These are phyloP conservation scores for Chaetomiaceae sp. DNA, from an alignment of 2,329 filamentous ascomycete species.

Conservation along the genomic window DNA sequence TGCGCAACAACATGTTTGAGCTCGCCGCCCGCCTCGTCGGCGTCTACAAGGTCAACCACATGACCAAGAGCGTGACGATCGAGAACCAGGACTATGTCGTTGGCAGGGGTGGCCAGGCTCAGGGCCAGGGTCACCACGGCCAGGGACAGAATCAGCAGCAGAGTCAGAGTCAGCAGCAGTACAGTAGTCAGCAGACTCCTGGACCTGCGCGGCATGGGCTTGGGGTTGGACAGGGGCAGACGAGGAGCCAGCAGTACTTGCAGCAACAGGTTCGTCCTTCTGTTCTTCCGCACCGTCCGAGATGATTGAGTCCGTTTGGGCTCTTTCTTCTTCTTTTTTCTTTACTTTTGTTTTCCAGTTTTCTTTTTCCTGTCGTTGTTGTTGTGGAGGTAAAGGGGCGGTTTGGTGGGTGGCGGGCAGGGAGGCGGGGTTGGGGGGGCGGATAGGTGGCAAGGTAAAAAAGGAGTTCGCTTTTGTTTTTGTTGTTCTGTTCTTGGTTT, in stretches of 20 bases:
- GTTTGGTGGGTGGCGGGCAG: neutral
- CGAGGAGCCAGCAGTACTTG: neutral
- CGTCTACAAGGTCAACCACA: constrained; percentile 99
- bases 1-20: constrained; percentile 99
- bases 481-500: neutral
- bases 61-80: constrained; percentile 89
- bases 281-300: constrained; percentile 11
- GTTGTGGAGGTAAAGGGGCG: neutral
- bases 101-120: constrained; percentile 31
- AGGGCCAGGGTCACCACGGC: constrained; percentile 15
- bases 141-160: neutral
- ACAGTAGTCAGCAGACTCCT: neutral
- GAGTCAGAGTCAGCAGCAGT: neutral
- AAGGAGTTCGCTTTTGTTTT: neutral
- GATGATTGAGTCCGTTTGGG: neutral
- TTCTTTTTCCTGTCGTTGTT: no score
- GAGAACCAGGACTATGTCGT: constrained; percentile 75
- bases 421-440: neutral
- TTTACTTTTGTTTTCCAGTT: no score
- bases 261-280: constrained; percentile 16
- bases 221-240: neutral
- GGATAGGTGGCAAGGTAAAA: no score
- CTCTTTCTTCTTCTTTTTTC: neutral
- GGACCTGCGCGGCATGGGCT: no score
- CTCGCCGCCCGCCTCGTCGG: constrained; percentile 91